A percentile compares a stretch with the other conserved stretches of the same genome.
Evolutionary conservation across 176 grass and related monocot species (phyloP).

Genomic region (Pharus latifolius): DNA sequence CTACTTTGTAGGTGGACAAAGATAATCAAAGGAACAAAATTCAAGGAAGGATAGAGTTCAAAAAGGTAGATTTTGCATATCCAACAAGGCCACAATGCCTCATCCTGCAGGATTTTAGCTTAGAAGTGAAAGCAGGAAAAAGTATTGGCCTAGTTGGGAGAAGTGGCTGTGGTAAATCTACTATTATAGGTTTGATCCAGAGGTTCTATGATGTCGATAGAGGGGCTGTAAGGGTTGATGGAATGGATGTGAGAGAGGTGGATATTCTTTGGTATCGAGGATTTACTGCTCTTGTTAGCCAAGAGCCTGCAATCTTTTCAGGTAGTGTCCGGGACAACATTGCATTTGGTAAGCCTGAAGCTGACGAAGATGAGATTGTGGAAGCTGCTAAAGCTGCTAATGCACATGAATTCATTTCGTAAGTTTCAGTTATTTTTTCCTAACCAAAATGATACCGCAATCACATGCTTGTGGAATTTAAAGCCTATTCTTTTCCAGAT

Average conservation of each 20-base stretch:
- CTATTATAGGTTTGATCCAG: slow-evolving; percentile 87
- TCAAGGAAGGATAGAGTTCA: slow-evolving; percentile 83
- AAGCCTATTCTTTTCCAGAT: slow-evolving; percentile 37
- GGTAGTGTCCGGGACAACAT: slow-evolving; percentile 83
- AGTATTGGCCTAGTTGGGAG: slow-evolving; percentile 85
- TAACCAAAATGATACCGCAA: neutral
- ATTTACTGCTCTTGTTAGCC: slow-evolving; percentile 85
- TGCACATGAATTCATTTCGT: slow-evolving; percentile 96
- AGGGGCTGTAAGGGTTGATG: slow-evolving; percentile 64
- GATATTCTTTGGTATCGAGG: slow-evolving; percentile 83
- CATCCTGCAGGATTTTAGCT: slow-evolving; percentile 78
- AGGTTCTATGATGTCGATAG: slow-evolving; percentile 96
- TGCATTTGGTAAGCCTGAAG: slow-evolving; percentile 89
- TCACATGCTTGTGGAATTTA: slow-evolving; percentile 1
- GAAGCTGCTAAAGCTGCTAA: slow-evolving; percentile 87
- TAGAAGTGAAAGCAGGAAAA: slow-evolving; percentile 86
- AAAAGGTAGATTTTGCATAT: slow-evolving; percentile 91
- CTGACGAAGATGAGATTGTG: slow-evolving; percentile 76
- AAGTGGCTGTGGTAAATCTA: slow-evolving; percentile 96
- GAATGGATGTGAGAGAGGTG: slow-evolving; percentile 68
- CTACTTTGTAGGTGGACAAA: slow-evolving; percentile 47
- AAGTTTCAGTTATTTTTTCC: slow-evolving; percentile 14
- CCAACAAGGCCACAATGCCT: slow-evolving; percentile 76
- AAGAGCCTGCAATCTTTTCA: slow-evolving; percentile 93
- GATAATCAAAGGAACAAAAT: slow-evolving; percentile 48